Evolutionary conservation across 2,329 filamentous ascomycete species (phyloP), one percentile per base, ranked within the genome.

Genomic region (Epichloe scottii): DNA sequence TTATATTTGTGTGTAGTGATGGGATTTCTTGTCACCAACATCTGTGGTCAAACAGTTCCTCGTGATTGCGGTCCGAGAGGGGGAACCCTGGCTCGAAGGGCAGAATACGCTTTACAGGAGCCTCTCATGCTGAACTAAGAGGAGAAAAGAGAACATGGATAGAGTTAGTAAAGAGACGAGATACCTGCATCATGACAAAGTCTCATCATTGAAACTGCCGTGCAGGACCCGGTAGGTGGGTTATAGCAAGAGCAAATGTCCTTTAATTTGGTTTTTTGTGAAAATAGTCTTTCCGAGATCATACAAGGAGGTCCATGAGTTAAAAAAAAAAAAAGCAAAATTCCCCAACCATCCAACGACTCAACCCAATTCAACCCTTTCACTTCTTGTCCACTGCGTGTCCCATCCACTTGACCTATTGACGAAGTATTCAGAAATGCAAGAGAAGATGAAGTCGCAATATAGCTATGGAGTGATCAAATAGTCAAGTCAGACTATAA

Each of bases 231-330:
- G 17, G 40, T 42, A 42, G 11, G 8, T 10, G 6, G 12, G 26
- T 37, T 43, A 49, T 49, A 41, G 41, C 46, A 52, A 48, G 41
- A 50, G 48, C 52, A 51, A 40, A 33, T n/a, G n/a, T 45, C 21
- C 39, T 40, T 49, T 43, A 44, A 45, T 33, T 40, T n/a, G 21
- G 39, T 11, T 39, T 34, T 50, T 47, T 42, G 35, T 21, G 33
- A 39, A 40, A 42, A 35, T 34, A 47, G 44, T 46, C 40, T 42
- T 44, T n/a, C 33, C 33, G 19, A 51, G 46, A 54, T 55, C 50
- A 54, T 54, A 56, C 54, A 56, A 55, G 47, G 47, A 55, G 47
- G 47, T 49, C 40, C 46, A 33, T 48, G 46, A 46, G 45, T 43
- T 21, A 43, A 17, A 46, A 15, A 15, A 23, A 15, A 23, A 19